Evolutionary conservation across 2,329 filamentous ascomycete species (phyloP).

Genomic region (Penicillium rolfsii): DNA sequence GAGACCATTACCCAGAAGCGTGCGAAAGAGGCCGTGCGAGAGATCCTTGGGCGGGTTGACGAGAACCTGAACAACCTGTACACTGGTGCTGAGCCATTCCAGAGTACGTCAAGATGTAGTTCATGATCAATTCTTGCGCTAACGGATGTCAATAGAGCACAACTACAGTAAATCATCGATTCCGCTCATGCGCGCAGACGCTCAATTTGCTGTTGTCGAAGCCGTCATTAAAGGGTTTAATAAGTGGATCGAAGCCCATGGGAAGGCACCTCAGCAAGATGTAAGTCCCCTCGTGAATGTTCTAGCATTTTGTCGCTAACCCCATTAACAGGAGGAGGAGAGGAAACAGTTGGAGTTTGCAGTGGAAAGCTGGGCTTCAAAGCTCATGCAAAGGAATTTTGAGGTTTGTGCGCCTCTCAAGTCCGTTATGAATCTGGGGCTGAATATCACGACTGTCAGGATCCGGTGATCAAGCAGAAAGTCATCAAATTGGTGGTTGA

Average conservation of each 20-base stretch:
- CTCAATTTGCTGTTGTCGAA: constrained; percentile 87
- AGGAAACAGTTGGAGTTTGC: constrained; percentile 43
- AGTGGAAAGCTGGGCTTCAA: constrained; percentile 48
- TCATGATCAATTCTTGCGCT: not conserved
- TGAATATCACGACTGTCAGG: constrained; percentile 49
- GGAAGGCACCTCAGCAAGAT: constrained; percentile 56
- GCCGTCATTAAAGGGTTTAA: constrained; percentile 85
- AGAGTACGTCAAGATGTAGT: constrained; percentile 53
- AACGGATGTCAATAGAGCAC: constrained; percentile 32
- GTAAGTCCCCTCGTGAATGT: constrained; percentile 30
- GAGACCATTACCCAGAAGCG: constrained; percentile 82
- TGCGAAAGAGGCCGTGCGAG: constrained; percentile 80
- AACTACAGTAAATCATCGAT: constrained; percentile 47
- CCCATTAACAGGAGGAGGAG: constrained; percentile 39
- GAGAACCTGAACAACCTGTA: constrained; percentile 75
- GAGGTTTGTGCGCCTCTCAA: constrained; percentile 32
- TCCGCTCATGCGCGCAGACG: constrained; percentile 71
- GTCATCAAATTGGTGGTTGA: constrained; percentile 81
- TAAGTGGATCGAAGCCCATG: constrained; percentile 69
- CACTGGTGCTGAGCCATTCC: constrained; percentile 67
- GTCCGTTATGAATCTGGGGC: not conserved
- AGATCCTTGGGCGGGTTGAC: constrained; percentile 82
- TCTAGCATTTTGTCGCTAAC: constrained; percentile 11
- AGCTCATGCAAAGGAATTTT: constrained; percentile 46
- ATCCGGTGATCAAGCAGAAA: constrained; percentile 81